Base-by-base conservation (phyloP, 192 early-diverging fungal species). In the Coemansia sp. region DNA sequence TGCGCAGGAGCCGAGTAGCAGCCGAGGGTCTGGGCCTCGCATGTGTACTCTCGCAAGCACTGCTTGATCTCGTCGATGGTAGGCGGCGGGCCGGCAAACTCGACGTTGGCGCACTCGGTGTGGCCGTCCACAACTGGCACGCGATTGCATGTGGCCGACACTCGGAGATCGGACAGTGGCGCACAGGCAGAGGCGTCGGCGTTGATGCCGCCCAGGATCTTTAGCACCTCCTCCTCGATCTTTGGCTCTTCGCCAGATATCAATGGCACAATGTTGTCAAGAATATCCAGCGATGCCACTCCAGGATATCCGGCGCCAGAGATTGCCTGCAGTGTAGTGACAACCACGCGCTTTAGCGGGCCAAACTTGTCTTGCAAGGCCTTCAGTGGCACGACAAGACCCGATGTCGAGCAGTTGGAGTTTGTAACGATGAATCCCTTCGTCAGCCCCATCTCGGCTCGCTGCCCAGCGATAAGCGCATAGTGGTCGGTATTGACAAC, bases 371-470 rank as follows among this genome's bases (percentile, higher is more conserved):
- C 92, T 76, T 94, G 90, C 61, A 98, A 84, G 12, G 97, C 91
- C 76, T 92, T 92, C 59, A 94, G 79, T 2, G 89, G 89, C 61
- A 96, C 93, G 13, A 96, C 95, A 38, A 99, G 87, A 22, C 97
- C 97, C 4, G 97, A 93, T 48, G 97, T 95, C n/a, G 97, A 96
- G 84, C 97, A 99, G 85, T 99, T 99, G 50, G 95, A 92, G 85
- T 98, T 99, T 24, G 97, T 98, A 61, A 97, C 88, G 22, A 99
- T 76, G 76, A 97, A 95, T 44, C 97, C 97, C 76, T 87, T 88
- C 60, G 85, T 80, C 46, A 87, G 77, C 27, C 87, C 85, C 60
- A 84, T 78, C 2, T 69, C 56, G 4, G 45, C 65, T 15, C 93
- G 88, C 82, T 96, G 95, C 68, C 89, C 85, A 20, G 87, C 64